Evolutionary conservation across 768 basidiomycete species (phyloP).

Genomic region (Auricularia cornea): DNA sequence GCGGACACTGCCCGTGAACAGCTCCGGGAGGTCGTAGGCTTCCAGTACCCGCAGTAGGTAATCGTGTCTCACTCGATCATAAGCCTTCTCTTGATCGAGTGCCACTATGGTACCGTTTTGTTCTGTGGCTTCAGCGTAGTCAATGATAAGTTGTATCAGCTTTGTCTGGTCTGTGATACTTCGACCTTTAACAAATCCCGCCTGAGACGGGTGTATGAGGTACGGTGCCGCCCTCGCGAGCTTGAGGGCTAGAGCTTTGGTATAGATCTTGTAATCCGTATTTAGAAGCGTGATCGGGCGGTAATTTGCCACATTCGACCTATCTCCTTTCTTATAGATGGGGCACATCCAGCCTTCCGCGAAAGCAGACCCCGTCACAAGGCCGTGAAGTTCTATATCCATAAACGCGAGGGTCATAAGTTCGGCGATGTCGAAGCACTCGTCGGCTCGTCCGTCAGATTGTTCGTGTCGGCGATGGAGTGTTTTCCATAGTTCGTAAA

Average conservation of each 20-base stretch:
- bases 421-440: neutral
- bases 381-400: neutral
- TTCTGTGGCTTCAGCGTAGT: constrained; percentile 3
- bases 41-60: constrained; percentile 6
- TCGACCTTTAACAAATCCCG: constrained; percentile 7
- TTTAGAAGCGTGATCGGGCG: constrained; percentile 10
- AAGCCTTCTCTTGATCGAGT: constrained; percentile 11
- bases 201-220: constrained; percentile 8
- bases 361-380: neutral
- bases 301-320: constrained; percentile 7
- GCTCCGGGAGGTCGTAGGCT: constrained; percentile 2
- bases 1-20: neutral
- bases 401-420: neutral
- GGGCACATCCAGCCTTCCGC: constrained; percentile 5
- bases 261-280: constrained; percentile 10
- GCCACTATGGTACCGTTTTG: constrained; percentile 6
- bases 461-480: too few species aligned
- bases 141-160: constrained; percentile 2
- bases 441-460: too few species aligned
- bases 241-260: neutral
- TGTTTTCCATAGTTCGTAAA: neutral
- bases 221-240: neutral
- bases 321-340: constrained; percentile 8
- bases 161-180: constrained; percentile 11
- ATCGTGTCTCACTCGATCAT: constrained; percentile 6